Evolutionary conservation across 805 yeast species (phyloP), one percentile per base, ranked within the genome.

Genomic region (Lipomyces sp.): DNA sequence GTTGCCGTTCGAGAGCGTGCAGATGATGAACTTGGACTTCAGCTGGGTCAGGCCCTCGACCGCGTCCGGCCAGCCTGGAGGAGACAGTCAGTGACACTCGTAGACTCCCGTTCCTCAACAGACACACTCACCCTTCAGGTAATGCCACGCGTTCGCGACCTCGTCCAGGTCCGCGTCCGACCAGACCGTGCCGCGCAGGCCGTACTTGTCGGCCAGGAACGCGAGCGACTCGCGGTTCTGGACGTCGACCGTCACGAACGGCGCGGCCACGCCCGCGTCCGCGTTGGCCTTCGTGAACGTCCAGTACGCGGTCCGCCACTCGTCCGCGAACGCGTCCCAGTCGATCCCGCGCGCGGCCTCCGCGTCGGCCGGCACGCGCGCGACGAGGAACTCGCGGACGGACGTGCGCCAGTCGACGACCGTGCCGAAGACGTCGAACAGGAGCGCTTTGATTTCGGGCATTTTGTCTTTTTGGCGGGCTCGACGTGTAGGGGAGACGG

Each of bases 391-490:
- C 16, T 42, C 34, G 19, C 29, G 26, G 22, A 53, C 47, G 2
- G 53, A 47, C 5, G 49, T 34, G 23, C 58, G 49, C 58, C 58
- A 54, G 40, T 54, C 58, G 23, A 54, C 58, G 11, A 54, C 58
- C 4, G 58, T 54, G 13, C 58, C 58, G 29, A 54, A 54, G 18
- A 45, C 51, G 47, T 54, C 58, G 29, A 54, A 54, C 7, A 54
- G 28, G 3, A 54, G 36, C 1, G 58, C 58, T 29, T 47, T 40
- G 13, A 53, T 45, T 16, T 43, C 46, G 22, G 50, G 35, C 52
- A 49, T 41, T 40, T 5, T 28, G 45, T 14, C 24, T 8, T n/a
- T n/a, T n/a, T n/a, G n/a, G n/a, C n/a, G n/a, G n/a, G n/a, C n/a
- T n/a, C n/a, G n/a, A n/a, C n/a, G n/a, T n/a, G n/a, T n/a, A n/a